These are phyloP conservation scores for Phytophthora ramorum DNA, from an alignment of 352 stramenopile species.

Conservation along the genomic window DNA sequence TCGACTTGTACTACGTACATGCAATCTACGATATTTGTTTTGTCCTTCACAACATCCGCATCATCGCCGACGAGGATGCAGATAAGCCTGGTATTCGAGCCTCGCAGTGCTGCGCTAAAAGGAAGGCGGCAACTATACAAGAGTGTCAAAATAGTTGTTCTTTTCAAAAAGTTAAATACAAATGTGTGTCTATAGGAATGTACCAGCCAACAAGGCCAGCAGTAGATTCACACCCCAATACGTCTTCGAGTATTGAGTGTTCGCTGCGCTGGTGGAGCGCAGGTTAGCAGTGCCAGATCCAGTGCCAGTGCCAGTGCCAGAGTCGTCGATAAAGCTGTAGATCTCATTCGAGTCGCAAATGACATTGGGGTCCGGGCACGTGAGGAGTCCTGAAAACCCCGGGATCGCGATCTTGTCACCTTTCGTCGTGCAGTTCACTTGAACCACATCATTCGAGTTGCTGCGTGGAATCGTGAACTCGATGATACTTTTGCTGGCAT, in stretches of 20 bases:
- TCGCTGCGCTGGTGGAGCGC: constrained; percentile 18
- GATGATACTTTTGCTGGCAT: constrained; percentile 34
- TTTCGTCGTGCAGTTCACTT: constrained; percentile 57
- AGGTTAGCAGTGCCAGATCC: constrained; percentile 24
- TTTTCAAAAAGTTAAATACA: constrained; percentile 19
- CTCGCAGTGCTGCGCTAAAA: no score
- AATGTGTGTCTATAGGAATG: neutral
- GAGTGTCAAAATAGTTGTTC: neutral
- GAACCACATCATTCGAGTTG: constrained; percentile 27
- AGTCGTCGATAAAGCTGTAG: constrained; percentile 24
- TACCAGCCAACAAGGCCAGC: neutral
- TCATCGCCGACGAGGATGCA: no score
- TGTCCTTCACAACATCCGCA: no score
- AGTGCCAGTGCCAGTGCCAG: constrained; percentile 2
- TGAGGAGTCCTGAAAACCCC: constrained; percentile 63
- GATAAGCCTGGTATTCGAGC: no score
- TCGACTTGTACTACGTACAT: no score
- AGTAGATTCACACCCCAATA: constrained; percentile 7
- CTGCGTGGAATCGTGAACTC: constrained; percentile 56
- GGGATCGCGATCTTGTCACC: constrained; percentile 48
- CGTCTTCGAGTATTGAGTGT: neutral
- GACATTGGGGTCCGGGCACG: constrained; percentile 73
- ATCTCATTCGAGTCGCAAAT: constrained; percentile 49
- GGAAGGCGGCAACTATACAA: no score
- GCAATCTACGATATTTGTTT: no score